A percentile compares a stretch with the other conserved stretches of the same genome.
phyloP scores from a whole-genome alignment of 176 grass and related monocot genomes.

The Aechmea fasciata region DNA sequence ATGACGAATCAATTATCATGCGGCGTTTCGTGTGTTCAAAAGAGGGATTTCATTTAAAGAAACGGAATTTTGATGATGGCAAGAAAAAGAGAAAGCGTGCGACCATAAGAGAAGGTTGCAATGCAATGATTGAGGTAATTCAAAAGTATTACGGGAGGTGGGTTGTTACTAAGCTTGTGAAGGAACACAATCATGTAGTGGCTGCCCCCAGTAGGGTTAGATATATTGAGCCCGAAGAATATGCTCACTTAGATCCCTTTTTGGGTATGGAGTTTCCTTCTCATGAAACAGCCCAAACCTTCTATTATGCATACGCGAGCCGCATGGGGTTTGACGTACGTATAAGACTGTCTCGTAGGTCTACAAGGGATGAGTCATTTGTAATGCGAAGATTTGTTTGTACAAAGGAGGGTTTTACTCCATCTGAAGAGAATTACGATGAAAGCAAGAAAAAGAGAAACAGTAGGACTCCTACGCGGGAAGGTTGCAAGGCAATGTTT shows the following conservation, averaged over 20 bases:
- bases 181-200: slow-evolving; percentile 61
- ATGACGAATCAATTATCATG: slow-evolving; percentile 68
- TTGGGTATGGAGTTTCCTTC: slow-evolving; percentile 52
- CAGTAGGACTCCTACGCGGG: slow-evolving; percentile 28
- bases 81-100: slow-evolving; percentile 63
- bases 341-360: slow-evolving; percentile 53
- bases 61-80: slow-evolving; percentile 39
- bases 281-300: slow-evolving; percentile 55
- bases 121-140: slow-evolving; percentile 62
- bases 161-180: slow-evolving; percentile 62
- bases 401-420: slow-evolving; percentile 50
- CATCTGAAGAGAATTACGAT: slow-evolving; percentile 41
- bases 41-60: slow-evolving; percentile 59
- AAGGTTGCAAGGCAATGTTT: slow-evolving; percentile 68
- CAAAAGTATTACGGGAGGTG: slow-evolving; percentile 66
- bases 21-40: slow-evolving; percentile 59
- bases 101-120: slow-evolving; percentile 54
- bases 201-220: slow-evolving; percentile 48
- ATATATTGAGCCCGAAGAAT: slow-evolving; percentile 49
- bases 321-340: slow-evolving; percentile 54
- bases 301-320: slow-evolving; percentile 67
- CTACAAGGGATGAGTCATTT: slow-evolving; percentile 45
- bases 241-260: slow-evolving; percentile 41
- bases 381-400: slow-evolving; percentile 66
- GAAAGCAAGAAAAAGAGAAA: slow-evolving; percentile 53